These are phyloP conservation scores for Phellopilus nigrolimitatus DNA, from an alignment of 1,284 basidiomycete species.

Conservation along the genomic window DNA sequence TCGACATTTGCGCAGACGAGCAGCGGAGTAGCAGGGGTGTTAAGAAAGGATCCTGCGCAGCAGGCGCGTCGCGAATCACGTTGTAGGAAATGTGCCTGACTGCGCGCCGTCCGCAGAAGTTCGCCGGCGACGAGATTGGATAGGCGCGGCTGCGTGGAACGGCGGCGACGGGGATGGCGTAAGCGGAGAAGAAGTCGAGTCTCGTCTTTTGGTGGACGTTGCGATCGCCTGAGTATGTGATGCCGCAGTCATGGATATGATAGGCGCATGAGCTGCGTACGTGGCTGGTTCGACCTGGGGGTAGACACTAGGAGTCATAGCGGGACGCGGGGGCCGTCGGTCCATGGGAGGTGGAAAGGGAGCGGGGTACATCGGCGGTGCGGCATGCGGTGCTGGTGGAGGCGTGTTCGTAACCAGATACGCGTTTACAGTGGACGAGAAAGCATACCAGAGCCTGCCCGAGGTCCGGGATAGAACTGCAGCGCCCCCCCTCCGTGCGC, in stretches of 20 bases:
- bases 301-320: background rate
- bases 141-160: slow-evolving; percentile 1
- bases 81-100: slow-evolving; percentile 4
- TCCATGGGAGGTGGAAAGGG: background rate
- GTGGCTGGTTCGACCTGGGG: background rate
- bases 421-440: background rate
- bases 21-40: background rate
- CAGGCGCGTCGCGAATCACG: background rate
- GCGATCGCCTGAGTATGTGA: background rate
- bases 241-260: background rate
- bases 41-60: no score
- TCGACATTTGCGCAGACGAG: background rate
- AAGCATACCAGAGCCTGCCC: slow-evolving; percentile 1
- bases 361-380: background rate
- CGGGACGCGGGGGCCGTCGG: background rate
- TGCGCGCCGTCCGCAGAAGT: slow-evolving; percentile 1
- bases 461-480: background rate
- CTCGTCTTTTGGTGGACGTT: slow-evolving; percentile 1
- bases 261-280: background rate
- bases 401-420: background rate
- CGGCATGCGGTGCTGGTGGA: slow-evolving; percentile 2
- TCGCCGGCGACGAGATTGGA: background rate
- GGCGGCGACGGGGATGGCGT: slow-evolving; percentile 6
- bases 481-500: slow-evolving; percentile 2
- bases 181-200: slow-evolving; percentile 4